Evolutionary conservation across 805 yeast genomes (phyloP), one percentile per base, ranked within the genome.

Genomic region (Wickerhamomyces strasburgensis): DNA sequence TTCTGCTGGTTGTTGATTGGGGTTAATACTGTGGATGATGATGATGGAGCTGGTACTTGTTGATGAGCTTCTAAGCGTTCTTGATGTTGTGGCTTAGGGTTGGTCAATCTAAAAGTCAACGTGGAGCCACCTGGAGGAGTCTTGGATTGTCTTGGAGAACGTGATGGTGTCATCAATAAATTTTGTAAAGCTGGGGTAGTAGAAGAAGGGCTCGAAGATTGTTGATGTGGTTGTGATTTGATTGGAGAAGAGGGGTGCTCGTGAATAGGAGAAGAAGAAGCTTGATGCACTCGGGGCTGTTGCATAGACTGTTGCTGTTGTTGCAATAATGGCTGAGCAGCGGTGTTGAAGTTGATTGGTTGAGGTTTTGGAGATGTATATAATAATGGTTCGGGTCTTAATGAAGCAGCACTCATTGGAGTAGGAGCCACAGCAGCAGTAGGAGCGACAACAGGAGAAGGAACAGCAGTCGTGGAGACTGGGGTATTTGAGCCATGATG

Each of bases 21-120:
- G 2, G 44, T 43, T 36, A 42, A 31, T 23, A 37, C 35, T 9
- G 33, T 9, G 10, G 19, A 7, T 15, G 33, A 19, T 19, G 32
- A 33, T 40, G 31, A 27, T 33, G 23, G 40, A 47, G 19, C 40
- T 24, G 13, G 39, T 29, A n/a, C n/a, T n/a, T n/a, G n/a, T n/a
- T n/a, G n/a, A n/a, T 19, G 13, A 21, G 25, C 11, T 21, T 8
- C 25, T 8, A 21, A 8, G 10, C 11, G 7, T 21, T 21, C 10
- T 8, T 21, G 7, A 8, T 21, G 25, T 21, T 21, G 10, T 11
- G 7, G 25, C 21, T 25, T 21, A 5, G 38, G 31, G 11, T 42
- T 38, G 6, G 40, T 40, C 8, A 52, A 34, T 29, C 49, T 44
- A 39, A 54, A 54, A 5, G 55, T 54, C 30, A 49, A 14, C 0